Evolutionary conservation across 768 basidiomycete genomes (phyloP).

Genomic region (Boletellus emodensis): DNA sequence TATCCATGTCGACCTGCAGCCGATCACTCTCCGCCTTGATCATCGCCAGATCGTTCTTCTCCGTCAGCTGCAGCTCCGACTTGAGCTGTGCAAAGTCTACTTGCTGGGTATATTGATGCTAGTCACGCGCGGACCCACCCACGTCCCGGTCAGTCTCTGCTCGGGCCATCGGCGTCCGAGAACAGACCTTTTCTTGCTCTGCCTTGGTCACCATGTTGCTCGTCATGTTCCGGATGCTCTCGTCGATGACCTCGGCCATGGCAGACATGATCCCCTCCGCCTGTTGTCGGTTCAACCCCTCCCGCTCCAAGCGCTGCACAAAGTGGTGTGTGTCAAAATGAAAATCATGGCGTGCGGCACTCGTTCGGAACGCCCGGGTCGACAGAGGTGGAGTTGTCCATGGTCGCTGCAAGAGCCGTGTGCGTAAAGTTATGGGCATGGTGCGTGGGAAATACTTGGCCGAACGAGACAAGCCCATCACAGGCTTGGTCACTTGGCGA

Average conservation of each 20-base stretch:
- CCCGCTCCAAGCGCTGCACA: slow-evolving; percentile 82
- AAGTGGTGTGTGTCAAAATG: slow-evolving; percentile 97
- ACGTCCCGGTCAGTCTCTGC: slow-evolving; percentile 4
- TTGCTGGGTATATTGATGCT: slow-evolving; percentile 93
- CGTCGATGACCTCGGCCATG: slow-evolving; percentile 95
- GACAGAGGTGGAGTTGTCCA: not conserved
- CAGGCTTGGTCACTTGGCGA: no score
- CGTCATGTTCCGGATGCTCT: slow-evolving; percentile 94
- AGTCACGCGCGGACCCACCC: not conserved
- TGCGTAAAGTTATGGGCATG: slow-evolving; percentile 14
- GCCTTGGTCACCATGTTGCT: slow-evolving; percentile 94
- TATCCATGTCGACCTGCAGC: slow-evolving; percentile 86
- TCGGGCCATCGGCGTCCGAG: not conserved
- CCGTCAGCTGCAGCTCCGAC: slow-evolving; percentile 92
- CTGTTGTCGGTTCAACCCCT: slow-evolving; percentile 86
- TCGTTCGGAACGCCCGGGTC: slow-evolving; percentile 29
- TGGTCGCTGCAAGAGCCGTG: slow-evolving; percentile 6
- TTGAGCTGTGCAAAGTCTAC: slow-evolving; percentile 97
- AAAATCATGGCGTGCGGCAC: slow-evolving; percentile 41
- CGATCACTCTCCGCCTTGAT: slow-evolving; percentile 96
- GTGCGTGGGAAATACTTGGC: slow-evolving; percentile 18
- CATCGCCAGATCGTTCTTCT: slow-evolving; percentile 94
- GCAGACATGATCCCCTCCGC: slow-evolving; percentile 97
- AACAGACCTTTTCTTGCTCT: slow-evolving; percentile 88
- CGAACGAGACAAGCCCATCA: no score